phyloP scores from a whole-genome alignment of 2,329 filamentous ascomycete genomes.

The Amesomyces nigricolor region DNA sequence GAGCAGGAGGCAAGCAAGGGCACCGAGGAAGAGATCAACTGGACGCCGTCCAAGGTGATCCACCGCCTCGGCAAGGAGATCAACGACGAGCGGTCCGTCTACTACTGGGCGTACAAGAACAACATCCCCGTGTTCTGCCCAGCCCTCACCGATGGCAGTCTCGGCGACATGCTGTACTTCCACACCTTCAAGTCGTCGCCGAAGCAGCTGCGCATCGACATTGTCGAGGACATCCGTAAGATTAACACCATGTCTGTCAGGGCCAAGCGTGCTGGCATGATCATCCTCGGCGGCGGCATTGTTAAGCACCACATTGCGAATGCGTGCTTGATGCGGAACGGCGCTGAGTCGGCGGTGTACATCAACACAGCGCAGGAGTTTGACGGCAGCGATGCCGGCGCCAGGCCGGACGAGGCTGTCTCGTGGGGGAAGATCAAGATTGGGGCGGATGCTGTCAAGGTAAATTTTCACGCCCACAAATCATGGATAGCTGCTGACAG shows the following conservation, averaged over 20 bases:
- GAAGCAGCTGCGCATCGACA: slow-evolving; percentile 74
- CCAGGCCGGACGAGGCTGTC: slow-evolving; percentile 90
- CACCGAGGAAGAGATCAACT: slow-evolving; percentile 66
- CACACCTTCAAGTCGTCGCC: slow-evolving; percentile 91
- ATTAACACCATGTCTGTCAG: slow-evolving; percentile 90
- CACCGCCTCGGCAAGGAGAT: slow-evolving; percentile 87
- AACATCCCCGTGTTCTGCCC: slow-evolving; percentile 96
- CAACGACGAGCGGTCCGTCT: slow-evolving; percentile 83
- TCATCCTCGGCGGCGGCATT: slow-evolving; percentile 89
- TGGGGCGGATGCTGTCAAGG: slow-evolving; percentile 84
- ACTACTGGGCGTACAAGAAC: slow-evolving; percentile 98
- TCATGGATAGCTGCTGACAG: slow-evolving; percentile 14
- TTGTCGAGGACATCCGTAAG: slow-evolving; percentile 85
- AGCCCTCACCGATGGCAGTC: slow-evolving; percentile 86
- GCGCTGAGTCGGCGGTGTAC: slow-evolving; percentile 93
- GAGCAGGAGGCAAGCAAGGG: slow-evolving; percentile 81
- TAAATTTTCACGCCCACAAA: slow-evolving; percentile 31
- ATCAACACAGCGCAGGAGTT: slow-evolving; percentile 98
- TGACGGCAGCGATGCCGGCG: slow-evolving; percentile 93
- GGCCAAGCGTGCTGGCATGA: slow-evolving; percentile 86
- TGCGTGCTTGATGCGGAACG: slow-evolving; percentile 94
- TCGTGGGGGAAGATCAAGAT: slow-evolving; percentile 98
- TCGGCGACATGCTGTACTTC: slow-evolving; percentile 98
- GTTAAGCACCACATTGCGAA: slow-evolving; percentile 99
- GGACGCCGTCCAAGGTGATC: slow-evolving; percentile 93